Percentiles rank a stretch among this genome's conserved stretches.
Evolutionary conservation across 2,329 filamentous ascomycete species (phyloP).

Genomic region (Diaporthe sp.): DNA sequence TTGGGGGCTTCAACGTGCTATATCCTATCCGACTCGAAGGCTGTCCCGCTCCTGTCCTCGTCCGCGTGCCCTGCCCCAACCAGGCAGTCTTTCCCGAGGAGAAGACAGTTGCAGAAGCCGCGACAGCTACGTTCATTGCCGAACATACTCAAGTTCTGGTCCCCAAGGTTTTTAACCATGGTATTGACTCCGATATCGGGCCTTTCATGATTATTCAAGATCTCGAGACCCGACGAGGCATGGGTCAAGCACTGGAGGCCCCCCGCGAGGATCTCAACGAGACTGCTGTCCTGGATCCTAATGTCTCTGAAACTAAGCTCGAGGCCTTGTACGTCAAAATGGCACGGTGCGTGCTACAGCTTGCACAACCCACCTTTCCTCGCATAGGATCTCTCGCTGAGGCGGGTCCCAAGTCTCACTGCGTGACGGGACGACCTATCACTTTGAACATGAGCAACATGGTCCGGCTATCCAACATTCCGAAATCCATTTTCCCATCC

Average conservation of each 20-base stretch:
- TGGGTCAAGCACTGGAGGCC: not conserved
- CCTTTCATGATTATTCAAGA: slow-evolving; percentile 11
- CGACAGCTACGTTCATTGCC: not conserved
- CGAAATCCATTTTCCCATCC: not conserved
- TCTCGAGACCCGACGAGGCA: not conserved
- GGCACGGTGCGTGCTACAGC: not conserved
- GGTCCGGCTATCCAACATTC: slow-evolving; percentile 7
- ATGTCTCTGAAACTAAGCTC: not conserved
- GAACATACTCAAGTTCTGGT: not conserved
- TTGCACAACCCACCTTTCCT: slow-evolving; percentile 13
- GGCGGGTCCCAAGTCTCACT: not conserved
- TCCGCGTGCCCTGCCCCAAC: slow-evolving; percentile 3
- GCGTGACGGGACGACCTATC: not conserved
- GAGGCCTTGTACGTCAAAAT: not conserved
- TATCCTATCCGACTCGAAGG: slow-evolving; percentile 19
- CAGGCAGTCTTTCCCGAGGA: slow-evolving; percentile 9
- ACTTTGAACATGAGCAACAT: slow-evolving; percentile 25
- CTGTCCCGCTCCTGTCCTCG: not conserved
- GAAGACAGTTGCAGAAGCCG: slow-evolving; percentile 6
- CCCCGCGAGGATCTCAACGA: not conserved
- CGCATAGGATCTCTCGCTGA: slow-evolving; percentile 12
- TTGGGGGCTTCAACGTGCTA: slow-evolving; percentile 15
- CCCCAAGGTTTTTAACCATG: not conserved
- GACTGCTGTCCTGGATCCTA: not conserved
- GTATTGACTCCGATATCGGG: slow-evolving; percentile 2